A percentile compares a stretch with the other conserved stretches of the same genome.
Evolutionary conservation across 2,329 filamentous ascomycete species (phyloP).

Genomic region (Fusarium nanum): DNA sequence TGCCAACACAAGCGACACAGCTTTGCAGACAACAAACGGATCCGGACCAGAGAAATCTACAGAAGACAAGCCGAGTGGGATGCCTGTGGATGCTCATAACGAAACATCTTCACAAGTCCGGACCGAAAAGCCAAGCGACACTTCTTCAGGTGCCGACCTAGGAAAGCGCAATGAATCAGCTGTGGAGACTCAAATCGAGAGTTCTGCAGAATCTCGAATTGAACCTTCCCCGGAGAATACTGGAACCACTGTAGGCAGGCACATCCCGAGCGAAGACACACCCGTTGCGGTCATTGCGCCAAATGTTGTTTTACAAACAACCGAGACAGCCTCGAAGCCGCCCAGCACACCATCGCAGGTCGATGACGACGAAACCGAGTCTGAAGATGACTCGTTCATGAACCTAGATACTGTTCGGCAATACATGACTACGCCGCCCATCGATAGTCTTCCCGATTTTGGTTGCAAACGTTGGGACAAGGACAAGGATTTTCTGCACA

Average conservation of each 20-base stretch:
- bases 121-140: not conserved
- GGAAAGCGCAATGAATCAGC: conserved; percentile 5
- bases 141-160: not conserved
- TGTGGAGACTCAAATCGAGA: not conserved
- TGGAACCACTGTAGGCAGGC: not conserved
- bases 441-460: conserved; percentile 65
- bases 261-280: not conserved
- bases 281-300: conserved; percentile 17
- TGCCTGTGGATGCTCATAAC: not conserved
- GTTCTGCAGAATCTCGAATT: not conserved
- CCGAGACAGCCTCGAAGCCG: conserved; percentile 49
- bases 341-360: conserved; percentile 63
- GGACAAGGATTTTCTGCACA: conserved; percentile 58
- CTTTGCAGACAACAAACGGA: not conserved
- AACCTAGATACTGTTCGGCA: conserved; percentile 62
- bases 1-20: conserved; percentile 7
- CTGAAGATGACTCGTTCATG: conserved; percentile 64
- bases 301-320: conserved; percentile 43
- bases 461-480: conserved; percentile 60
- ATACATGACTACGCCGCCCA: conserved; percentile 65
- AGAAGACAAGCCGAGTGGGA: conserved; percentile 5
- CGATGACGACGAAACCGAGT: conserved; percentile 65
- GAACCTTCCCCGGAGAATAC: conserved; percentile 5
- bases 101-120: not conserved
- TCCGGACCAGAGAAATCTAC: not conserved